Evolutionary conservation across 345 rosid genomes (phyloP).

Genomic region (Salix brachista): DNA sequence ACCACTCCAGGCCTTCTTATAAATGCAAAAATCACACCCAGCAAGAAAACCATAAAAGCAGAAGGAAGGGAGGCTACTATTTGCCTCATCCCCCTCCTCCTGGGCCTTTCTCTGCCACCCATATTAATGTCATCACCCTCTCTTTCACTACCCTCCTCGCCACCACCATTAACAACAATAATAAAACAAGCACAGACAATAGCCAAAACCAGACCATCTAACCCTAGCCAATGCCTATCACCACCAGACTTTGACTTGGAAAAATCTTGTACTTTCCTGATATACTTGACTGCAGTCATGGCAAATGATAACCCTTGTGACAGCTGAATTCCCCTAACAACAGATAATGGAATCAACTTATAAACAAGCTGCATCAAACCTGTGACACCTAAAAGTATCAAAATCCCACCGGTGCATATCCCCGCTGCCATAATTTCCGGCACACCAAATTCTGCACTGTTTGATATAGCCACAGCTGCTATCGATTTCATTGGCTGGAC

Average conservation of each 20-base stretch:
- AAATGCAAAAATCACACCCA: constrained; percentile 63
- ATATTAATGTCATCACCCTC: neutral
- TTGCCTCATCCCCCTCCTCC: constrained; percentile 34
- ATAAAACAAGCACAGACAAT: constrained; percentile 59
- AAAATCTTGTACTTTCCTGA: constrained; percentile 56
- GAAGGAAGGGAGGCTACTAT: constrained; percentile 51
- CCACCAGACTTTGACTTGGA: constrained; percentile 56
- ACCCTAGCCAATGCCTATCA: constrained; percentile 61
- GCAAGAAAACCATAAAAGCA: constrained; percentile 61
- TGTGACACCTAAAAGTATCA: constrained; percentile 57
- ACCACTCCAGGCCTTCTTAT: constrained; percentile 50
- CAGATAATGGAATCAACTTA: constrained; percentile 53
- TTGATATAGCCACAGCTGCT: constrained; percentile 65
- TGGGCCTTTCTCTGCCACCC: constrained; percentile 19
- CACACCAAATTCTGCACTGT: constrained; percentile 44
- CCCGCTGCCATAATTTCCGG: constrained; percentile 82
- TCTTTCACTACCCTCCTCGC: constrained; percentile 34
- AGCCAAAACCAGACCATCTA: constrained; percentile 75
- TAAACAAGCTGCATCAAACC: constrained; percentile 76
- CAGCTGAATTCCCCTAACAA: constrained; percentile 81
- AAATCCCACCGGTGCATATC: constrained; percentile 61
- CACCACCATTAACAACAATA: constrained; percentile 55
- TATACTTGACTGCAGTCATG: constrained; percentile 68
- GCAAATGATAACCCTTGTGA: constrained; percentile 83
- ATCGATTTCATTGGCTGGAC: constrained; percentile 94